phyloP scores from a whole-genome alignment of 164 flowering plant genomes.

The Vitis cinerea region DNA sequence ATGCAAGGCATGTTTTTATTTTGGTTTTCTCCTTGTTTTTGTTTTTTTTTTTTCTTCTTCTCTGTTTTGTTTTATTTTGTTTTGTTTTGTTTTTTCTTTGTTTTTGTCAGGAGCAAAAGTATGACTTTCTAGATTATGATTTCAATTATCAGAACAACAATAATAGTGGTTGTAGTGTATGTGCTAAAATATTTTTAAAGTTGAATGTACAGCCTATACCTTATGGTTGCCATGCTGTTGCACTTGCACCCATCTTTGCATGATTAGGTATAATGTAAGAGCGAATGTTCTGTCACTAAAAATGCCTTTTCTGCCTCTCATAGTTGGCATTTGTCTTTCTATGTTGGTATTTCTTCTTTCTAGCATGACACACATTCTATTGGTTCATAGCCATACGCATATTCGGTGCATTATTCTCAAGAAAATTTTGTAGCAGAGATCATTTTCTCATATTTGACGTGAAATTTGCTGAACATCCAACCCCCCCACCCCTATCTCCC shows the following conservation, averaged over 20 bases:
- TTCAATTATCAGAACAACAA: background rate
- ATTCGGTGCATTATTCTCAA: background rate
- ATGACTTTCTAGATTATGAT: background rate
- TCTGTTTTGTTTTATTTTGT: background rate
- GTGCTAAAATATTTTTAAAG: background rate
- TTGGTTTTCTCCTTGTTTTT: no score
- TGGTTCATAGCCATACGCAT: background rate
- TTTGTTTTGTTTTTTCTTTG: background rate
- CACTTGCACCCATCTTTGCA: constrained; percentile 11
- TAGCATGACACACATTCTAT: constrained; percentile 20
- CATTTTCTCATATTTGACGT: background rate
- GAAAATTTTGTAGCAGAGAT: background rate
- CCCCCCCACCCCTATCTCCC: no score
- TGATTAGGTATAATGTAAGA: background rate
- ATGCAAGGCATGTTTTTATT: no score
- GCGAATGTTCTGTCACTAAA: constrained; percentile 4
- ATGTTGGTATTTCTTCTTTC: constrained; percentile 20
- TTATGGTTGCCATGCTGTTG: constrained; percentile 26
- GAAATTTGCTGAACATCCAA: background rate
- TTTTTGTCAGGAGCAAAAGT: background rate
- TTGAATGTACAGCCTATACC: constrained; percentile 16
- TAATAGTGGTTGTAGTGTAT: background rate
- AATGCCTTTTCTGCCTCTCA: constrained; percentile 2
- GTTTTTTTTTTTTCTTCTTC: no score
- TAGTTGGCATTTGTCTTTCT: constrained; percentile 32